A percentile compares a stretch with the other conserved stretches of the same genome.
Evolutionary conservation across 352 stramenopile genomes (phyloP).

Genomic region (Pelagophyceae sp.): DNA sequence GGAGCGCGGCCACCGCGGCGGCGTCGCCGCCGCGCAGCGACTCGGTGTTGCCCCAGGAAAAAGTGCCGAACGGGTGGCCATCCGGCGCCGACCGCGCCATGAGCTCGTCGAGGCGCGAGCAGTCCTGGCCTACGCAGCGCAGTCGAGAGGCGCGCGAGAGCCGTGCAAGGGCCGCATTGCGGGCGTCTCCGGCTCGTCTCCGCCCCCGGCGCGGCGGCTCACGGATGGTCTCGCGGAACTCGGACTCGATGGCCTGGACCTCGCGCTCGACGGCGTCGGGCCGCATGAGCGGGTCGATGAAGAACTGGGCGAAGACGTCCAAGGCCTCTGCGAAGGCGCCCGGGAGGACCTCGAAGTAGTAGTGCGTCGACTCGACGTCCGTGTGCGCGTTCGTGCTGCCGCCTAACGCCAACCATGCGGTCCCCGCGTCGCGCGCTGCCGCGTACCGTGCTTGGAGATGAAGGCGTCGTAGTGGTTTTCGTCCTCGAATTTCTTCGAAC

Average conservation of each 20-base stretch:
- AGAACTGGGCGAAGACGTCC: slow-evolving; percentile 79
- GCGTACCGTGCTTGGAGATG: slow-evolving; percentile 67
- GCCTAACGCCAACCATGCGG: too few species aligned
- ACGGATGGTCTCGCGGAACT: slow-evolving; percentile 47
- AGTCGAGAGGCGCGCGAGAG: not conserved
- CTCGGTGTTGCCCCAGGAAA: slow-evolving; percentile 74
- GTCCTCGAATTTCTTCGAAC: slow-evolving; percentile 75
- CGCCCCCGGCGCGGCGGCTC: too few species aligned
- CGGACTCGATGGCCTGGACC: slow-evolving; percentile 45
- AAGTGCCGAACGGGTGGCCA: slow-evolving; percentile 69
- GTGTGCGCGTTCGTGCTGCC: slow-evolving; percentile 81
- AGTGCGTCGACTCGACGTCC: slow-evolving; percentile 79
- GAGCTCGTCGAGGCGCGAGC: slow-evolving; percentile 49
- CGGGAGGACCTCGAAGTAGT: slow-evolving; percentile 75
- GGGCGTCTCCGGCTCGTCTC: slow-evolving; percentile 25
- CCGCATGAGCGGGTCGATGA: slow-evolving; percentile 63
- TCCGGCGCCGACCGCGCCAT: slow-evolving; percentile 63
- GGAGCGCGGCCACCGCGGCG: slow-evolving; percentile 49
- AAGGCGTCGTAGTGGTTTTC: slow-evolving; percentile 84
- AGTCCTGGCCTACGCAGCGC: not conserved
- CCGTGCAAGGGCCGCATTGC: not conserved
- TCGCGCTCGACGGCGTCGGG: slow-evolving; percentile 37
- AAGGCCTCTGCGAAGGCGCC: slow-evolving; percentile 38
- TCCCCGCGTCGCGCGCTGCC: too few species aligned
- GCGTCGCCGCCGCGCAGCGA: slow-evolving; percentile 48